Conservation (phyloP, 805 yeast genomes). For the Candida wancherniae region DNA sequence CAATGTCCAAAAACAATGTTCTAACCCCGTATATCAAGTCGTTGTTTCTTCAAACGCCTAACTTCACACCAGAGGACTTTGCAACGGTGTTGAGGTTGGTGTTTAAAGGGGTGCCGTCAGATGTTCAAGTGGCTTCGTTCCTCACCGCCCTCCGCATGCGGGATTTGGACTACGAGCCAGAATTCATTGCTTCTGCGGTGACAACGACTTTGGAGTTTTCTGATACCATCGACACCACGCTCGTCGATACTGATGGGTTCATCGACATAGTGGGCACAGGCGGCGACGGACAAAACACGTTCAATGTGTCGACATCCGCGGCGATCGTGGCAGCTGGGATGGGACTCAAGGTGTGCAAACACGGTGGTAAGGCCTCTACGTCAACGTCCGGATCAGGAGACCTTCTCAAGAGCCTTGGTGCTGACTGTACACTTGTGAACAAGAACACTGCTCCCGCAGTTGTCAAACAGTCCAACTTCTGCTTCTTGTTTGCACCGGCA, state of each 20-base stretch:
- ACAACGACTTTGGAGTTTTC: constrained; percentile 65
- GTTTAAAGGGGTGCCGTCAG: constrained; percentile 56
- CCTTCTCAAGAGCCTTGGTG: constrained; percentile 72
- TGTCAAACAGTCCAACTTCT: constrained; percentile 47
- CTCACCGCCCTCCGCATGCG: constrained; percentile 69
- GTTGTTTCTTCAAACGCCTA: constrained; percentile 55
- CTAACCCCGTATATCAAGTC: constrained; percentile 61
- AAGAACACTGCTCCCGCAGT: constrained; percentile 55
- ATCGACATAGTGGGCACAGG: constrained; percentile 98
- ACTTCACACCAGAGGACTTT: constrained; percentile 60
- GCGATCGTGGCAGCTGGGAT: constrained; percentile 95
- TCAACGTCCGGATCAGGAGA: constrained; percentile 94
- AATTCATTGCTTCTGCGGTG: constrained; percentile 82
- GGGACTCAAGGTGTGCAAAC: constrained; percentile 77
- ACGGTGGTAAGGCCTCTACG: constrained; percentile 96
- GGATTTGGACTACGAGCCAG: constrained; percentile 77
- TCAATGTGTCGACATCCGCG: constrained; percentile 91
- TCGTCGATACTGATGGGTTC: constrained; percentile 47
- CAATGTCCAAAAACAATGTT: constrained; percentile 20
- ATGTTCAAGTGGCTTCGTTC: constrained; percentile 73
- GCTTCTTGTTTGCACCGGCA: constrained; percentile 85
- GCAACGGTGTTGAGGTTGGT: constrained; percentile 57
- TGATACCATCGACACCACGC: constrained; percentile 42
- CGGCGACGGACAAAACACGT: constrained; percentile 97
- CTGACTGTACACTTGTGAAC: constrained; percentile 70